These are phyloP conservation scores for Aurantiochytrium sp. DNA, from an alignment of 108 stramenopile species.

Conservation along the genomic window DNA sequence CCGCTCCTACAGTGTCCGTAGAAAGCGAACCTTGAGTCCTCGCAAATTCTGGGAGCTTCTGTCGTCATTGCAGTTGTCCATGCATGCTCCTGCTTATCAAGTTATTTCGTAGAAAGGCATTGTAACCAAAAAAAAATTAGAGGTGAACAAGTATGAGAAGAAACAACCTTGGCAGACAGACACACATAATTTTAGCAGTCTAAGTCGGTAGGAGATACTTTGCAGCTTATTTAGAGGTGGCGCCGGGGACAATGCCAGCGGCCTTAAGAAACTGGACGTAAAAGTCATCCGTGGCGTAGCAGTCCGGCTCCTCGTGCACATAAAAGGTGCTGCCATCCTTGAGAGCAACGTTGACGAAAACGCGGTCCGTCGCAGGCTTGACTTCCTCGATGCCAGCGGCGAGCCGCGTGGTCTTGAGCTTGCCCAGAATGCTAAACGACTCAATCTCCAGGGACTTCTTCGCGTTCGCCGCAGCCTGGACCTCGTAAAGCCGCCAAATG, in stretches of 20 bases:
- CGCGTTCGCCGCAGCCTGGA: background rate
- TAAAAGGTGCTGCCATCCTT: background rate
- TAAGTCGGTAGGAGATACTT: too few relatives aligned
- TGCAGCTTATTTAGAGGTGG: background rate
- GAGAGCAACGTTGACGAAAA: background rate
- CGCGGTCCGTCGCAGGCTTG: background rate
- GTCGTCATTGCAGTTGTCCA: too few relatives aligned
- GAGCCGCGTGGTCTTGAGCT: background rate
- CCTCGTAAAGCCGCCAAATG: background rate
- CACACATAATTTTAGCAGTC: too few relatives aligned
- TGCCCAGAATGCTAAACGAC: background rate
- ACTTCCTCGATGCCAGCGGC: background rate
- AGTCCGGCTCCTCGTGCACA: constrained; percentile 6
- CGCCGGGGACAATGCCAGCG: background rate
- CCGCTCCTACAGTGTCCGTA: too few relatives aligned
- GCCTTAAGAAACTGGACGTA: background rate
- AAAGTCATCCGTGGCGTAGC: constrained; percentile 6
- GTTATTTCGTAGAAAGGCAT: too few relatives aligned
- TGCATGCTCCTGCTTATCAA: too few relatives aligned
- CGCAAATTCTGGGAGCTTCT: too few relatives aligned
- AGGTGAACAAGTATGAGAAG: too few relatives aligned
- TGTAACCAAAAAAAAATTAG: too few relatives aligned
- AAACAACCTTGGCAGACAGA: too few relatives aligned
- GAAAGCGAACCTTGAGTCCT: too few relatives aligned
- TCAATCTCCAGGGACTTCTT: background rate